A percentile compares a stretch with the other conserved stretches of the same genome.
Evolutionary conservation across 176 grass and related monocot species (phyloP).

Genomic region (Luzula sylvatica): DNA sequence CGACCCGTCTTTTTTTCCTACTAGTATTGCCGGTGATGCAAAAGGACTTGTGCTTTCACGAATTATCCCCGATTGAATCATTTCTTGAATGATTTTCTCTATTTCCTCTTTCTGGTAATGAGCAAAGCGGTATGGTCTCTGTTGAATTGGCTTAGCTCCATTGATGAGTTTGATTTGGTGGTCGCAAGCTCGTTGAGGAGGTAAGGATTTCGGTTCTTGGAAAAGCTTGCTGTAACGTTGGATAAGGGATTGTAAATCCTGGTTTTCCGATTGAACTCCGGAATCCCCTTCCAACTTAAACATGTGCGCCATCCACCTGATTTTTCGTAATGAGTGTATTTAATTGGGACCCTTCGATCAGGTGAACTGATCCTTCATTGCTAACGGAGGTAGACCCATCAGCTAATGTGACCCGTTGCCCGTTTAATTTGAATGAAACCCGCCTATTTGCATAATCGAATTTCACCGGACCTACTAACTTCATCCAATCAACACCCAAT

Average conservation of each 20-base stretch:
- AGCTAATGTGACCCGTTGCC: no score
- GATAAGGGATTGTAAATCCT: no score
- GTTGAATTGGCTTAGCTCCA: background rate
- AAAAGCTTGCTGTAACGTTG: no score
- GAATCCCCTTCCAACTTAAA: no score
- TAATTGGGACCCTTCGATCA: no score
- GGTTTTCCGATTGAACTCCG: no score
- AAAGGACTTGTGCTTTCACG: background rate
- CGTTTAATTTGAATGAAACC: background rate
- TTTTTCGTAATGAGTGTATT: no score
- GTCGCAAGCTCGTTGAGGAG: background rate
- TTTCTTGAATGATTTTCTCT: background rate
- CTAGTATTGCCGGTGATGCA: background rate
- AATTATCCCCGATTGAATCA: background rate
- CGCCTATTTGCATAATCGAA: no score
- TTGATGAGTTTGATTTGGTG: background rate
- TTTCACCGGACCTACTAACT: no score
- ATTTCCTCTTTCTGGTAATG: constrained; percentile 1
- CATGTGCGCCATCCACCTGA: no score
- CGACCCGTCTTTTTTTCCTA: background rate
- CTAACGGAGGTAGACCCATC: no score
- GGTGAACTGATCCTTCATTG: no score
- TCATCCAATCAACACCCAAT: background rate
- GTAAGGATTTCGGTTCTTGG: background rate
- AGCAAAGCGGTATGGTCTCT: background rate